A percentile compares a stretch with the other conserved stretches of the same genome.
phyloP scores from a whole-genome alignment of 176 grass and related monocot genomes.

The Bolboschoenus planiculmis region DNA sequence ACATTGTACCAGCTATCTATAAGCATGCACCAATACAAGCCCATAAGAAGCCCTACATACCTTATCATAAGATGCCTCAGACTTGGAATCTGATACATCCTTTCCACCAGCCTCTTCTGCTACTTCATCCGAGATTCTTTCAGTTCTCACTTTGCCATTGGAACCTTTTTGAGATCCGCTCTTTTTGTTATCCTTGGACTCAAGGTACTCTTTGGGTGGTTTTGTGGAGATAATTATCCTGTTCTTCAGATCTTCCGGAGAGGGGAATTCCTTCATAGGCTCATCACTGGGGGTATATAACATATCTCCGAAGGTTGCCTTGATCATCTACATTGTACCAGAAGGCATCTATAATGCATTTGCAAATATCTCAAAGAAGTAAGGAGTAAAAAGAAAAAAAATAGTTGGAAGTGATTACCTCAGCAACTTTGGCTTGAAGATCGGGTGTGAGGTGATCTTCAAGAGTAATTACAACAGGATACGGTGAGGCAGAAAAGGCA shows the following conservation, averaged over 20 bases:
- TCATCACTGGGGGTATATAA: conserved; percentile 56
- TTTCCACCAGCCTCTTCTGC: conserved; percentile 32
- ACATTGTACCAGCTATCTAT: neutral
- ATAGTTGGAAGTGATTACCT: conserved; percentile 37
- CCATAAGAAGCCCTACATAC: conserved; percentile 24
- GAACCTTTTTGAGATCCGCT: conserved; percentile 20
- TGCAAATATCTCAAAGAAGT: neutral
- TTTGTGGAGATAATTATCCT: conserved; percentile 94
- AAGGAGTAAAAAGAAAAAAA: neutral
- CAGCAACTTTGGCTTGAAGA: conserved; percentile 91
- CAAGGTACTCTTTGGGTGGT: conserved; percentile 80
- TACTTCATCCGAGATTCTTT: conserved; percentile 15
- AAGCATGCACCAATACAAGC: neutral
- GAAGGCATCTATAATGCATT: conserved; percentile 8
- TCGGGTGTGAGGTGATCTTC: conserved; percentile 92
- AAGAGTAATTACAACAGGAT: conserved; percentile 88
- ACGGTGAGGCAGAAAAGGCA: conserved; percentile 57
- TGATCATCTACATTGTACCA: conserved; percentile 52
- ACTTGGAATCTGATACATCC: conserved; percentile 37
- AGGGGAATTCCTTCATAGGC: conserved; percentile 68
- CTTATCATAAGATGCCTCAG: conserved; percentile 61
- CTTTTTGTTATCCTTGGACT: conserved; percentile 33
- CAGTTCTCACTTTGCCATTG: conserved; percentile 6
- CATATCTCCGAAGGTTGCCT: conserved; percentile 66
- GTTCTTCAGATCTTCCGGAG: conserved; percentile 69